A percentile compares a stretch with the other conserved stretches of the same genome.
Evolutionary conservation across 495 filamentous ascomycete genomes (phyloP).

Genomic region (Penicillium manginii): DNA sequence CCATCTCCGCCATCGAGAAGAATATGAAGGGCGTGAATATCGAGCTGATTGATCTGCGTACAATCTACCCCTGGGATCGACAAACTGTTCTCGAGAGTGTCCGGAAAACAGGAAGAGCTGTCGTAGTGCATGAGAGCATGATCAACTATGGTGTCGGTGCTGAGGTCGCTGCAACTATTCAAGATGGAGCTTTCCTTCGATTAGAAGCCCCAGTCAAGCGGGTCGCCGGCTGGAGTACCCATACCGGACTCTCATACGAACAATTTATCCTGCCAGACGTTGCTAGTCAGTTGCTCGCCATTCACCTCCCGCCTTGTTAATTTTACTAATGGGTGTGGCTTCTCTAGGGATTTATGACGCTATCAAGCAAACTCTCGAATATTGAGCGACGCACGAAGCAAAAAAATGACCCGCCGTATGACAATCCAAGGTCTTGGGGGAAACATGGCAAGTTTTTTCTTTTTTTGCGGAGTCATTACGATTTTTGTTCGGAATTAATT

Average conservation of each 20-base stretch:
- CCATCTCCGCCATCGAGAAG: conserved; percentile 79
- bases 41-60: conserved; percentile 90
- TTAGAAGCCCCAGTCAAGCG: conserved; percentile 92
- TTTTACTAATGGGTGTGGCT: conserved; percentile 1
- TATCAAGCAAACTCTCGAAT: conserved; percentile 62
- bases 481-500: neutral
- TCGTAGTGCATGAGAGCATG: conserved; percentile 97
- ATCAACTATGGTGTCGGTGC: conserved; percentile 93
- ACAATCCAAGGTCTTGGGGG: neutral
- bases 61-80: conserved; percentile 95
- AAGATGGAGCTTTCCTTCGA: conserved; percentile 83
- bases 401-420: too few species aligned
- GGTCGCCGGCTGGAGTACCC: conserved; percentile 90
- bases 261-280: conserved; percentile 89
- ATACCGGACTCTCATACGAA: conserved; percentile 82
- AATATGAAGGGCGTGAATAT: conserved; percentile 72
- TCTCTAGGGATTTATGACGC: conserved; percentile 64
- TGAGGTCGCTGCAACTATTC: conserved; percentile 89
- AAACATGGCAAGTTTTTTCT: neutral
- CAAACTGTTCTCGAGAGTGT: conserved; percentile 82
- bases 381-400: conserved; percentile 38
- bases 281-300: conserved; percentile 66
- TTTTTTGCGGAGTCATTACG: too few species aligned
- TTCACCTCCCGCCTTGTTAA: neutral
- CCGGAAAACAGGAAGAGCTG: conserved; percentile 83